These are phyloP conservation scores for Ceriops decandra DNA, from an alignment of 345 rosid genomes.

Conservation along the genomic window DNA sequence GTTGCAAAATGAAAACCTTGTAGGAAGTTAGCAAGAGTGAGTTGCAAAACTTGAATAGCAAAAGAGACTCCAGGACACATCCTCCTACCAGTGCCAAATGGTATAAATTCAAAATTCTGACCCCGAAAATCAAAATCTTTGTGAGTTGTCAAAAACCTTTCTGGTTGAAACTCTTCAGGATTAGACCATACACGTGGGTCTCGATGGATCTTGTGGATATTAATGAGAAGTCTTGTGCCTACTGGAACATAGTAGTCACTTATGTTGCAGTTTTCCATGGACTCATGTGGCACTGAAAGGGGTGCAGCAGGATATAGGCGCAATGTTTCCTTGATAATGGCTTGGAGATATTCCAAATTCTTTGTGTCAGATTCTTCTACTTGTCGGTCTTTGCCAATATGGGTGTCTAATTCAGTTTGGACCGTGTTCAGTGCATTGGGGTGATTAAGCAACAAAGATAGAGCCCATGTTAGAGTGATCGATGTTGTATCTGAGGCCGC, in stretches of 20 bases:
- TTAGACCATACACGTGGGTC: neutral
- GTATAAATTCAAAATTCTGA: no score
- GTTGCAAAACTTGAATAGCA: no score
- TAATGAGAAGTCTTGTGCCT: conserved; percentile 1
- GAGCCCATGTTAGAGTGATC: conserved; percentile 5
- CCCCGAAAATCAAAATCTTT: no score
- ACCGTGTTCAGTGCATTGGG: neutral
- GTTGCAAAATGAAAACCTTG: no score
- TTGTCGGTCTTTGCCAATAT: neutral
- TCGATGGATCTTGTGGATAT: conserved; percentile 10
- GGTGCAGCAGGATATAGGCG: conserved; percentile 4
- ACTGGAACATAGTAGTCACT: conserved; percentile 8
- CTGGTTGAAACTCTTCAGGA: neutral
- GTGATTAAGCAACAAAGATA: conserved; percentile 3
- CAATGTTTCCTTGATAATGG: conserved; percentile 10
- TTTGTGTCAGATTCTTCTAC: conserved; percentile 11
- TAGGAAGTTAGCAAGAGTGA: no score
- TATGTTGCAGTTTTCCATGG: conserved; percentile 6
- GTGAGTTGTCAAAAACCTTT: no score
- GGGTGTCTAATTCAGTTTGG: conserved; percentile 1
- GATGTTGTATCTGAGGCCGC: conserved; percentile 12
- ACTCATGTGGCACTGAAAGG: neutral
- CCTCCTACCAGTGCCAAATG: no score
- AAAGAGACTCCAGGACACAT: no score
- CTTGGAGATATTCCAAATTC: conserved; percentile 10